A percentile compares a stretch with the other conserved stretches of the same genome.
These are phyloP conservation scores for Berberis thunbergii DNA, from an alignment of 164 flowering plant species.

Conservation along the genomic window DNA sequence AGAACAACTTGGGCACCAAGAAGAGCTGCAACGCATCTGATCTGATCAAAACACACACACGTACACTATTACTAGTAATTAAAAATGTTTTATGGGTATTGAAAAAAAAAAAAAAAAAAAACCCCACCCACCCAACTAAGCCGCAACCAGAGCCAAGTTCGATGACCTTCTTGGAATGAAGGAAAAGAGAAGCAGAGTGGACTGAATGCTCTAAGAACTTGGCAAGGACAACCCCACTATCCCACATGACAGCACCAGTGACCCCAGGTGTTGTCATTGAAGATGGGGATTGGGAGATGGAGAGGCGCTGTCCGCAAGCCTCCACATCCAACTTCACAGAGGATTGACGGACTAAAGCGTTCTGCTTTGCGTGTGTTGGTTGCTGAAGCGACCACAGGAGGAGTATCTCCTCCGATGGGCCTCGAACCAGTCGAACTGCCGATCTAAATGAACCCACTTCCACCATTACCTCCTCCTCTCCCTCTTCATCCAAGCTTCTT, in stretches of 20 bases:
- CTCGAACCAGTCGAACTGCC: slow-evolving; percentile 33
- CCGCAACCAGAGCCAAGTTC: slow-evolving; percentile 97
- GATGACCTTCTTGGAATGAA: slow-evolving; percentile 62
- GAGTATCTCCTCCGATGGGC: slow-evolving; percentile 67
- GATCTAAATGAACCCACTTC: slow-evolving; percentile 41
- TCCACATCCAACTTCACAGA: slow-evolving; percentile 59
- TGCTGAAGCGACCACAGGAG: slow-evolving; percentile 81
- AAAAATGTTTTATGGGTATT: neutral
- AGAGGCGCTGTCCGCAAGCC: slow-evolving; percentile 74
- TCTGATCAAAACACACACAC: neutral
- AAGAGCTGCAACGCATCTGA: slow-evolving; percentile 84
- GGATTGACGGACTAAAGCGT: slow-evolving; percentile 68
- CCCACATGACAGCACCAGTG: slow-evolving; percentile 96
- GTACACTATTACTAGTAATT: neutral
- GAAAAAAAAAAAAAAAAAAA: too few species aligned
- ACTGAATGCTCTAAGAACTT: slow-evolving; percentile 86
- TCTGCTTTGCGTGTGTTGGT: slow-evolving; percentile 56
- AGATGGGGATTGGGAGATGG: slow-evolving; percentile 79
- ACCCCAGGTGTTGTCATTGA: slow-evolving; percentile 80
- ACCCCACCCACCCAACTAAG: slow-evolving; percentile 55
- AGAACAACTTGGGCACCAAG: slow-evolving; percentile 68
- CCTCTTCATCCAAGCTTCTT: slow-evolving; percentile 20
- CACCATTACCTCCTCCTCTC: neutral
- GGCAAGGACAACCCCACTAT: slow-evolving; percentile 77
- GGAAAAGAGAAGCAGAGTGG: slow-evolving; percentile 43